Evolutionary conservation across 345 rosid species (phyloP), one percentile per base, ranked within the genome.

Genomic region (Psidium guajava): DNA sequence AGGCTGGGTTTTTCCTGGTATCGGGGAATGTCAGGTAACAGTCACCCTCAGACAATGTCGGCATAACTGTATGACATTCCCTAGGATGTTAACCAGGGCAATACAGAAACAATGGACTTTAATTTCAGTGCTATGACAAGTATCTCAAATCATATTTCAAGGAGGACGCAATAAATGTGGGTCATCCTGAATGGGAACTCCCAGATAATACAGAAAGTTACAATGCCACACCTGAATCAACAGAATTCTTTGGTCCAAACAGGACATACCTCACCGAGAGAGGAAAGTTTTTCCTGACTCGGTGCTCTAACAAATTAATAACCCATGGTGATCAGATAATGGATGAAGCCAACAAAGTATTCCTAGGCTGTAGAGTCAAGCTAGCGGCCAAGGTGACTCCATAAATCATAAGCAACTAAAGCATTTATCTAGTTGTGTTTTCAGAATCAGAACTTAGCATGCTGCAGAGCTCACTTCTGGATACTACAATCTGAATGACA

Each of bases 401-500:
- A 85, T 3, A 27, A 50, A 84, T 50, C 57, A 49, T 53, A 49
- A 12, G 56, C 44, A 50, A 50, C 80, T 69, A 69, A 36, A 69
- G 6, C 80, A 69, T 69, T 10, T 36, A 69, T 69, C 25, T 36
- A 36, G 80, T 36, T 8, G 36, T 69, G 80, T 9, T 36, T 69
- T 69, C 25, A 69, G 80, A 69, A 69, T 69, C 80, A 69, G 6
- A 69, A 69, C 77, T 69, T 69, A 56, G 4, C 12, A 96, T 85
- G 98, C 98, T 14, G 95, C 98, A 32, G 98, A 97, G 87, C 97
- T 95, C 81, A 93, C 98, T 50, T 91, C 98, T 42, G 99, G 99
- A 82, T 92, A 92, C 85, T 95, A 94, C 88, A 95, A 92, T 89
- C 87, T 93, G 54, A 84, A 86, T 8, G 91, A 91, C 64, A 91